Evolutionary conservation across 108 stramenopile species (phyloP), one percentile per base, ranked within the genome.

Genomic region (Pseudonitzschia pungens): DNA sequence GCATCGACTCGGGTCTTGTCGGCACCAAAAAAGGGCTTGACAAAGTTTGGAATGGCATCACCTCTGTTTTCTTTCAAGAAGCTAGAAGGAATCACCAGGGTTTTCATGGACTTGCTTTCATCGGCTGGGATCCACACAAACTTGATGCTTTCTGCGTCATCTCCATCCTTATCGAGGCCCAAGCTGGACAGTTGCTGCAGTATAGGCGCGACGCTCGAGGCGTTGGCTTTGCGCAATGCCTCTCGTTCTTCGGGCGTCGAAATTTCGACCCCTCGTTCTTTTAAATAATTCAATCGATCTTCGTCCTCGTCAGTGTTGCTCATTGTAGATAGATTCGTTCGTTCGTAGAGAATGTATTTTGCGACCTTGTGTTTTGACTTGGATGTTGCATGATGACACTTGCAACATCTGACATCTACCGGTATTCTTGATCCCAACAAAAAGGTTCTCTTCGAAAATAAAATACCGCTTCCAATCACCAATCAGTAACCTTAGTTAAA

Each of bases 101-200:
- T 68, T 56, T 69, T n/a, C 21, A 94, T 79, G 2, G 86, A 79
- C 55, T 85, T 81, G 6, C 86, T 68, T 18, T 78, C 78, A 70
- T 94, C 93, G n/a, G 87, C 78, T 21, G 93, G 93, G 24, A 92
- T 48, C 41, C 75, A 75, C 0, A 89, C 89, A 66, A 89, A 94
- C 27, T 80, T 69, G 18, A 82, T 65, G 27, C 31, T 26, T 15
- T 27, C 42, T 20, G 18, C 65, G 26, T 65, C 70, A n/a, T 63
- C 67, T 24, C 29, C 27, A 26, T 44, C 76, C 14, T 67, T 31
- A 1, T 59, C 59, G 48, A 82, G 80, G 31, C 75, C 70, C 22
- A 89, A 66, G 16, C 78, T 87, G 43, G 59, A 45, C 8, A 78
- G 32, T 26, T 72, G 71, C 16, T 72, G 55, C 54, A 78, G 16